Evolutionary conservation across 2,329 filamentous ascomycete genomes (phyloP).

Genomic region (Ophiostoma piceae): DNA sequence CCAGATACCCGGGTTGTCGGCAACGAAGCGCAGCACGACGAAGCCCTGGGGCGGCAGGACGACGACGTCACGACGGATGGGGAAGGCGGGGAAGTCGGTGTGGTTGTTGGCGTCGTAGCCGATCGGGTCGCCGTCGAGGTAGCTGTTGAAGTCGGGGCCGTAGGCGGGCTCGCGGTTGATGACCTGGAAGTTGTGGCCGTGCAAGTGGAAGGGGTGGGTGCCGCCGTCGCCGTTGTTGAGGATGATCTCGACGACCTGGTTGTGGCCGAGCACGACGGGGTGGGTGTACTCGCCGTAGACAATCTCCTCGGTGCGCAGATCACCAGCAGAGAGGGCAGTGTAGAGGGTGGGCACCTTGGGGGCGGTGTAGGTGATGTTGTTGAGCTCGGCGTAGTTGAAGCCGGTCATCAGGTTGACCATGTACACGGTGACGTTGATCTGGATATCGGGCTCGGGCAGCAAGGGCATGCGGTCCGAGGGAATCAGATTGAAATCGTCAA

Average conservation of each 20-base stretch:
- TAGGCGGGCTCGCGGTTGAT: constrained; percentile 56
- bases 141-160: constrained; percentile 51
- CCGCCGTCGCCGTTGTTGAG: constrained; percentile 71
- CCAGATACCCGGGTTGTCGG: constrained; percentile 58
- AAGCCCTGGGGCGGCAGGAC: constrained; percentile 61
- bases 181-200: constrained; percentile 65
- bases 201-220: constrained; percentile 72
- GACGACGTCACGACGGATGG: constrained; percentile 64
- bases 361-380: constrained; percentile 67
- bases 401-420: constrained; percentile 57
- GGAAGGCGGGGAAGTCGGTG: constrained; percentile 46
- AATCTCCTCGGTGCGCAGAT: constrained; percentile 51
- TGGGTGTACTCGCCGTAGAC: constrained; percentile 65
- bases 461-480: constrained; percentile 61
- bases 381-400: constrained; percentile 58
- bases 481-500: constrained; percentile 68
- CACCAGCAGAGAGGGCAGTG: constrained; percentile 58
- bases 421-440: constrained; percentile 57
- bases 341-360: constrained; percentile 79
- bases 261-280: constrained; percentile 61
- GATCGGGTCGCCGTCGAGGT: constrained; percentile 38
- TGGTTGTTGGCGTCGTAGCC: constrained; percentile 27
- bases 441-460: constrained; percentile 56
- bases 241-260: constrained; percentile 65
- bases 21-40: constrained; percentile 61